phyloP scores from a whole-genome alignment of 2,329 filamentous ascomycete genomes.

The Pseudogymnoascus sp. region DNA sequence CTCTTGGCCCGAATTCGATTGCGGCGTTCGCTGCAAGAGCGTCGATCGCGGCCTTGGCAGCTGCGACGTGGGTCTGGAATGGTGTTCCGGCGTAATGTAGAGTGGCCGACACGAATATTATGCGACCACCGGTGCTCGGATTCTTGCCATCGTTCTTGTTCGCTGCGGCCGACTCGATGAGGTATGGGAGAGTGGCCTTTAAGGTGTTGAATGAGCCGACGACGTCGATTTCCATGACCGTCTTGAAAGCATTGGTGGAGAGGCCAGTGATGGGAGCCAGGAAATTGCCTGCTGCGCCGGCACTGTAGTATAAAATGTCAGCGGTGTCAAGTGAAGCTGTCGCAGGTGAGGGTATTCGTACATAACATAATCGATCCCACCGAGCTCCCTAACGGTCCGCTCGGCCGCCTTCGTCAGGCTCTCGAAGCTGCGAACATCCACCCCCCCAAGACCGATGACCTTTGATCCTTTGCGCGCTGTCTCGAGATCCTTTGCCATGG shows the following conservation, averaged over 20 bases:
- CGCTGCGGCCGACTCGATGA: conserved; percentile 64
- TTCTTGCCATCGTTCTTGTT: conserved; percentile 50
- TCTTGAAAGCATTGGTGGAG: conserved; percentile 83
- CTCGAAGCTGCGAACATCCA: conserved; percentile 68
- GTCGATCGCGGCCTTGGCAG: conserved; percentile 87
- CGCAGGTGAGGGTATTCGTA: conserved; percentile 34
- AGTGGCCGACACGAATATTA: conserved; percentile 83
- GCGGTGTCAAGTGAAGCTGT: background rate
- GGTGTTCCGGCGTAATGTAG: conserved; percentile 85
- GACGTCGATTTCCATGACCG: conserved; percentile 94
- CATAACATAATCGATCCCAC: conserved; percentile 88
- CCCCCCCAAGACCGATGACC: conserved; percentile 76
- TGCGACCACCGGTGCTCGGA: conserved; percentile 60
- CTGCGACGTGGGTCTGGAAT: conserved; percentile 80
- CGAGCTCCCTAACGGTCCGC: conserved; percentile 72
- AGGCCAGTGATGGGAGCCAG: conserved; percentile 76
- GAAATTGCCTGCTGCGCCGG: conserved; percentile 94
- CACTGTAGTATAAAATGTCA: conserved; percentile 40
- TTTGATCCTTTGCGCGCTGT: conserved; percentile 69
- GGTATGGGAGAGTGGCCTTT: conserved; percentile 80
- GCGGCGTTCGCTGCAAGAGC: conserved; percentile 71
- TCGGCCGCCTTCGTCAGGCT: conserved; percentile 67
- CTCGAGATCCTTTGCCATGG: conserved; percentile 71
- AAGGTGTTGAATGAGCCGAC: conserved; percentile 90
- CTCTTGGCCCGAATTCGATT: conserved; percentile 82